Evolutionary conservation across 441 rosid species (phyloP), one percentile per base, ranked within the genome.

Genomic region (Croton setiger): DNA sequence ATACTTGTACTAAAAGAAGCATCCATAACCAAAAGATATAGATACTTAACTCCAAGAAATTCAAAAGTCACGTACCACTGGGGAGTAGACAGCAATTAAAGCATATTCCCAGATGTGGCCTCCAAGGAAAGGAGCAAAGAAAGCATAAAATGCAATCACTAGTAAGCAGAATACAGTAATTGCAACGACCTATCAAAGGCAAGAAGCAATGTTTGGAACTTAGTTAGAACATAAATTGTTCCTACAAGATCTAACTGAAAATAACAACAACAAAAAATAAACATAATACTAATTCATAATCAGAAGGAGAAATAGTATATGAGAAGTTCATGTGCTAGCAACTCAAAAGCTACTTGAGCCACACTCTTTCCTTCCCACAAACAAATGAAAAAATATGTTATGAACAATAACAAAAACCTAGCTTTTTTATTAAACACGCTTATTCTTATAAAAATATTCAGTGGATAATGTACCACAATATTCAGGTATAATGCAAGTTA

Each of bases 51-150:
- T 37, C n/a, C 27, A 4, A 72, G 59, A 67, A 18, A 73, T 64
- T 35, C 70, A 64, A 11, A 63, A 72, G 51, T 64, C 65, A 81
- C 90, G 69, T 88, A 94, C 99, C 91, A 90, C 74, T 72, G 86
- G 78, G 21, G 98, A 86, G 82, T 94, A 94, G 73, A 82, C 85
- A 72, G 85, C 87, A 59, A 86, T 67, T 59, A 94, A 87, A 43
- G 81, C 76, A 67, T 77, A 87, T 63, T 90, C 89, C 73, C 81
- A 88, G 60, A 84, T 72, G 70, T 80, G 85, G 70, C 87, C 89
- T 74, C 98, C 89, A 13, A 94, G 91, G 76, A 94, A 94, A 20
- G 99, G 98, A 61, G 98, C 99, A 72, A 92, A 87, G 85, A 94
- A 94, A 65, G 97, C 96, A 78, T 90, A 94, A 80, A 85, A 92